Evolutionary conservation across 1,284 basidiomycete species (phyloP), one percentile per base, ranked within the genome.

Genomic region (Cutaneotrichosporon sp.): DNA sequence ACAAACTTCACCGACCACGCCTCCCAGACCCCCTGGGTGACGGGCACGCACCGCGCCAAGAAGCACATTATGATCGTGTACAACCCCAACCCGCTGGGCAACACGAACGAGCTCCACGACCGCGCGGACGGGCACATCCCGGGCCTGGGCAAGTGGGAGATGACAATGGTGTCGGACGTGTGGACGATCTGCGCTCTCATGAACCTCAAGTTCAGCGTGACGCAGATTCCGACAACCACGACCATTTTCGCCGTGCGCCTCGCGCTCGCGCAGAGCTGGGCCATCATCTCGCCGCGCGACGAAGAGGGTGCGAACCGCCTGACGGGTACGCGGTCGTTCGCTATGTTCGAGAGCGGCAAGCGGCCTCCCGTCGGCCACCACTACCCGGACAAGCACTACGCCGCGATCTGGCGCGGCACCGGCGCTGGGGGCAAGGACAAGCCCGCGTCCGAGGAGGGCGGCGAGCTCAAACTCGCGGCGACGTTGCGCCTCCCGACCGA

Each of bases 181-280:
- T 75, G 72, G 66, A 70, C 73, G 0, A 70, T 76, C 29, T 70
- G 73, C 25, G 68, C 68, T 1, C 67, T 72, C 46, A 58, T 77
- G 36, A 57, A 66, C 50, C 58, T 62, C 22, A 59, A 56, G 22
- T 27, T 76, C 11, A 55, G 56, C 22, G 45, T 67, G 33, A 65
- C 66, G 6, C 58, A 53, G 10, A 69, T 72, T 1, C 66, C 67
- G 11, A 66, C 70, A 2, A 54, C 43, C 9, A 63, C 65, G 2
- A 75, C 74, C 7, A 62, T 78, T 51, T 75, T 70, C 52, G 69
- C 69, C n/a, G 65, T 72, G 25, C 68, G 71, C 24, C 62, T 76
- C 11, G 55, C 58, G 13, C 65, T 78, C 9, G 55, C 63, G 5
- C 76, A 78, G 58, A 72, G 69, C 1, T 67, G 70, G 49, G 46